Evolutionary conservation across 345 rosid genomes (phyloP).

Genomic region (Eucalyptus pauciflora): DNA sequence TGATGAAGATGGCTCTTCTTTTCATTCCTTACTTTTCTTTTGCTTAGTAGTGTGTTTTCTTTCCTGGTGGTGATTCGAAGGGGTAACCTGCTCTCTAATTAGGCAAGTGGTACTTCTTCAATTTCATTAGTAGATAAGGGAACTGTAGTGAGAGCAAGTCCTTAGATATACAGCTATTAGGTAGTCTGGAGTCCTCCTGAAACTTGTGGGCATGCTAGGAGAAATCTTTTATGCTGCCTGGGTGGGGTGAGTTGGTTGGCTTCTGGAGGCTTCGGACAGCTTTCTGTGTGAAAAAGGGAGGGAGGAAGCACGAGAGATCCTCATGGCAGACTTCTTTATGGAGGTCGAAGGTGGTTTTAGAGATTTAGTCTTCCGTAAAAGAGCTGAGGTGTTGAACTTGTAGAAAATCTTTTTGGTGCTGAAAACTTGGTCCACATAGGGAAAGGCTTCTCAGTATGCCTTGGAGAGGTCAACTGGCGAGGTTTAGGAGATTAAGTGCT

Average conservation of each 20-base stretch:
- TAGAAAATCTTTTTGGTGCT: background rate
- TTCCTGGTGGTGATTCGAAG: background rate
- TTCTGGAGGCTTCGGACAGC: background rate
- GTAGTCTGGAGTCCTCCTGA: background rate
- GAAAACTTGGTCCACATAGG: background rate
- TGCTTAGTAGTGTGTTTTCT: background rate
- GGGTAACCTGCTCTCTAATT: background rate
- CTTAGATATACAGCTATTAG: background rate
- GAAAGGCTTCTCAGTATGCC: background rate
- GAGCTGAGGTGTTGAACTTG: background rate
- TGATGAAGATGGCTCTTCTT: background rate
- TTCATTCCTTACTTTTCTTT: background rate
- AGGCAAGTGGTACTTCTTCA: background rate
- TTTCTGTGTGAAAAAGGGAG: background rate
- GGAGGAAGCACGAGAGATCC: background rate
- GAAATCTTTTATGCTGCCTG: background rate
- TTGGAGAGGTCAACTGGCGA: background rate
- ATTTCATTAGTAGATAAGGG: background rate
- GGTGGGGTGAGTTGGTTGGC: background rate
- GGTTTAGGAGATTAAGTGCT: background rate
- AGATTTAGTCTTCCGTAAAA: background rate
- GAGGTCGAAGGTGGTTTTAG: background rate
- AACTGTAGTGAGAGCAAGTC: background rate
- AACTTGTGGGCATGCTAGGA: background rate
- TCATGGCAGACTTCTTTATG: background rate